Evolutionary conservation across 2,329 filamentous ascomycete species (phyloP).

Genomic region (Penicillium sclerotiorum): DNA sequence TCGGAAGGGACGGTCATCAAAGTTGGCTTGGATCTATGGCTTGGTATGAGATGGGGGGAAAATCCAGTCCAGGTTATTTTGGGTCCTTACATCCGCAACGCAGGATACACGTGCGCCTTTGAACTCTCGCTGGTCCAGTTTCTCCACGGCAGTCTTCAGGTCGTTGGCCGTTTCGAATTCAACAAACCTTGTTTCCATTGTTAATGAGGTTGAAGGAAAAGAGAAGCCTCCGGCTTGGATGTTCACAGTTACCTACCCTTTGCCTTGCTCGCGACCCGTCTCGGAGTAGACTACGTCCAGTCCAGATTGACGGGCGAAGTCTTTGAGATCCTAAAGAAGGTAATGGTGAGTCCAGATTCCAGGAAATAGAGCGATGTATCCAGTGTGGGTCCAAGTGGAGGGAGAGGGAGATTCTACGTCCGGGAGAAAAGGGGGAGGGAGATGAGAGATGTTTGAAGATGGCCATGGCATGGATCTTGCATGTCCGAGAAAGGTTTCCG

Average conservation of each 20-base stretch:
- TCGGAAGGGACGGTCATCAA: conserved; percentile 69
- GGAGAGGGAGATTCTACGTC: conserved; percentile 19
- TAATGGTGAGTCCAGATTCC: conserved; percentile 72
- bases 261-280: conserved; percentile 87
- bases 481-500: conserved; percentile 5
- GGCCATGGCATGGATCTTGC: conserved; percentile 14
- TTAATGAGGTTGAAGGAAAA: conserved; percentile 22
- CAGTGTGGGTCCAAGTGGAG: conserved; percentile 15
- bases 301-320: conserved; percentile 95
- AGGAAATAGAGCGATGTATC: conserved; percentile 40
- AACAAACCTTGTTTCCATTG: conserved; percentile 70
- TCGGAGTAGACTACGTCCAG: conserved; percentile 98
- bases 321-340: conserved; percentile 96
- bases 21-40: conserved; percentile 62
- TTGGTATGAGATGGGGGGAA: conserved; percentile 30
- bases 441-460: conserved; percentile 9
- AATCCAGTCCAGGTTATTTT: conserved; percentile 22
- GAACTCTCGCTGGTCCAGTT: conserved; percentile 90
- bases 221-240: conserved; percentile 13
- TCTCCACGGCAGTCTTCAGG: conserved; percentile 87
- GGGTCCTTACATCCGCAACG: conserved; percentile 73
- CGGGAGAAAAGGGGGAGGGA: conserved; percentile 10
- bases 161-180: conserved; percentile 95
- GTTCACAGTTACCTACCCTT: conserved; percentile 67
- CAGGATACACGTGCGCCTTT: conserved; percentile 87